Conservation (phyloP, 371 early-diverging fungal species). For the Mortierella sp. region DNA sequence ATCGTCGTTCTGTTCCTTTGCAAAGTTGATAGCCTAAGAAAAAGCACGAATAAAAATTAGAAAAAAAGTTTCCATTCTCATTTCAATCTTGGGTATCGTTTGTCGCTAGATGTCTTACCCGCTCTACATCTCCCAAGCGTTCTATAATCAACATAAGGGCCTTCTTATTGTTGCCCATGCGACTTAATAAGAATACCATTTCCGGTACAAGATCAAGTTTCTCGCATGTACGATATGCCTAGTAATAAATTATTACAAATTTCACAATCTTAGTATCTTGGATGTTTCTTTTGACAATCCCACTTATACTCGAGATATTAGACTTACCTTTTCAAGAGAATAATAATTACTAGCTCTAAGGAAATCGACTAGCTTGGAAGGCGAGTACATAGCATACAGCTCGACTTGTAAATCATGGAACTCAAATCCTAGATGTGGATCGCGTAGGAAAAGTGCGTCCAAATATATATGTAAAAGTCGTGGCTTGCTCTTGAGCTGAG, state of each 20-base stretch:
- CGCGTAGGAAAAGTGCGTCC: constrained; percentile 86
- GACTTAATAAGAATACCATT: constrained; percentile 94
- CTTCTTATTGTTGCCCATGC: constrained; percentile 96
- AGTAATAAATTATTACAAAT: constrained; percentile 4
- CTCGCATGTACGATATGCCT: constrained; percentile 90
- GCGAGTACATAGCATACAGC: constrained; percentile 93
- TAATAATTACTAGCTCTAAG: constrained; percentile 83
- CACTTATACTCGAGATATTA: neutral
- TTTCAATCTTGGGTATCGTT: neutral
- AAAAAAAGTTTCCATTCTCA: neutral
- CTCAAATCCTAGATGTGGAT: constrained; percentile 79
- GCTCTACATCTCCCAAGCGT: constrained; percentile 88
- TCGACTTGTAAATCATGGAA: constrained; percentile 91
- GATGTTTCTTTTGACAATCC: neutral
- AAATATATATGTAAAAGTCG: constrained; percentile 86
- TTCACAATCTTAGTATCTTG: too few relatives aligned
- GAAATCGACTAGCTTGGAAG: constrained; percentile 82
- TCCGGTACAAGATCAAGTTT: constrained; percentile 90
- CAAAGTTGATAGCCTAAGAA: constrained; percentile 93
- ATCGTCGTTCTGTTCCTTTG: constrained; percentile 95
- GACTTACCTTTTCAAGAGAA: constrained; percentile 73
- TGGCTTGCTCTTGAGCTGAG: constrained; percentile 68
- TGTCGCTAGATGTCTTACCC: constrained; percentile 60
- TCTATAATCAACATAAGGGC: constrained; percentile 94
- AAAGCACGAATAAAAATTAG: neutral